These are phyloP conservation scores for Fusarium camptoceras DNA, from an alignment of 2,329 filamentous ascomycete genomes.

Conservation along the genomic window DNA sequence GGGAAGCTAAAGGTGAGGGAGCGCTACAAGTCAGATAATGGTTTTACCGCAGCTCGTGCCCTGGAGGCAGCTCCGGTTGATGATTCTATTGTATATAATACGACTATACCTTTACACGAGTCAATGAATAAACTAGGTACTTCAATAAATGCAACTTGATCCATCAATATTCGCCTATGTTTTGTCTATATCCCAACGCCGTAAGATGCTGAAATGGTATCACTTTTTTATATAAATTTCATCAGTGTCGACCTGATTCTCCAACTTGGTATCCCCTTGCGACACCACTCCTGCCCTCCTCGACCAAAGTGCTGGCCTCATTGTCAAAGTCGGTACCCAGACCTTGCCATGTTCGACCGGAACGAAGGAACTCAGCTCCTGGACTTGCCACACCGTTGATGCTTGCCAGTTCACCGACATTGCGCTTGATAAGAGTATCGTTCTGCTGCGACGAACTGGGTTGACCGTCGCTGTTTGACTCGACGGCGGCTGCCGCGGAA, in stretches of 20 bases:
- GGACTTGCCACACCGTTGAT: constrained; percentile 91
- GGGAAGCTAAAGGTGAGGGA: neutral
- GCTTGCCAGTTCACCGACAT: constrained; percentile 75
- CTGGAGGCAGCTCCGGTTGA: constrained; percentile 30
- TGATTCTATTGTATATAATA: constrained; percentile 33
- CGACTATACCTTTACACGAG: constrained; percentile 17
- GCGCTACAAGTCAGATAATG: constrained; percentile 1
- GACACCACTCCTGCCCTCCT: constrained; percentile 88
- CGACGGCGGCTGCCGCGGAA: constrained; percentile 13
- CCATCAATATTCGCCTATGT: neutral
- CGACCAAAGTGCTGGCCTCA: constrained; percentile 74
- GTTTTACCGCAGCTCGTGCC: constrained; percentile 22
- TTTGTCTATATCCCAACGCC: constrained; percentile 35
- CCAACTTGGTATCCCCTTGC: constrained; percentile 89
- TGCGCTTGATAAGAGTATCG: constrained; percentile 67
- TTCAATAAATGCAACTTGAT: neutral
- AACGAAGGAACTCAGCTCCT: constrained; percentile 86
- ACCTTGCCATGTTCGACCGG: constrained; percentile 89
- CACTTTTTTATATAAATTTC: neutral
- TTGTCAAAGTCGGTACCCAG: constrained; percentile 85
- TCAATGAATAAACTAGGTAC: constrained; percentile 8
- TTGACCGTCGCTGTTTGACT: neutral
- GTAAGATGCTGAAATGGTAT: constrained; percentile 28
- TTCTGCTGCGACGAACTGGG: constrained; percentile 8
- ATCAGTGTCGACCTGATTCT: constrained; percentile 54